A percentile compares a stretch with the other conserved stretches of the same genome.
These are phyloP conservation scores for Aegilops sharonensis DNA, from an alignment of 176 grass and related monocot genomes.

Conservation along the genomic window DNA sequence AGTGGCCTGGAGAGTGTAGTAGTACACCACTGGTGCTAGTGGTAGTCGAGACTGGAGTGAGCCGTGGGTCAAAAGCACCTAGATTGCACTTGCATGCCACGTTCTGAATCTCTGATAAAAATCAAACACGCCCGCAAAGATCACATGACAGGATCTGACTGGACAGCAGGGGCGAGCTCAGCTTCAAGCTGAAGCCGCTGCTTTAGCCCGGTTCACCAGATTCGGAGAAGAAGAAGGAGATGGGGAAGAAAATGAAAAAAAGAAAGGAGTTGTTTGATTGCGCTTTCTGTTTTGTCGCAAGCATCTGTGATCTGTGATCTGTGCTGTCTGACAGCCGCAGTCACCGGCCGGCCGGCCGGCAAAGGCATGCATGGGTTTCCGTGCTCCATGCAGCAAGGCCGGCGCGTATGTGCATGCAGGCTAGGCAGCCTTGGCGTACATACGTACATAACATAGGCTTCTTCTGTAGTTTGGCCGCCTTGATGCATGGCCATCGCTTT, in stretches of 20 bases:
- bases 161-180: slow-evolving; percentile 22
- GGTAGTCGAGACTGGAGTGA: background rate
- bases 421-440: slow-evolving; percentile 6
- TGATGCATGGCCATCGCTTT: slow-evolving; percentile 27
- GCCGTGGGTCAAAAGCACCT: slow-evolving; percentile 43
- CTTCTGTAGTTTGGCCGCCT: background rate
- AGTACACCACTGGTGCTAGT: background rate
- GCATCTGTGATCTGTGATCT: slow-evolving; percentile 21
- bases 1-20: background rate
- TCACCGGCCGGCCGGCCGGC: slow-evolving; percentile 43
- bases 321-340: slow-evolving; percentile 21
- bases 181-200: slow-evolving; percentile 56
- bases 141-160: slow-evolving; percentile 42
- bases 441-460: slow-evolving; percentile 28
- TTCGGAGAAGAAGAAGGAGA: slow-evolving; percentile 14
- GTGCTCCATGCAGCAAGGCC: slow-evolving; percentile 16
- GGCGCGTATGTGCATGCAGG: too few species aligned
- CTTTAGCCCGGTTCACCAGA: slow-evolving; percentile 32
- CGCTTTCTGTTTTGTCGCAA: slow-evolving; percentile 51
- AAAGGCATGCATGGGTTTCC: slow-evolving; percentile 19
- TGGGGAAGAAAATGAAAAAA: background rate
- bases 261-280: slow-evolving; percentile 20
- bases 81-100: slow-evolving; percentile 30
- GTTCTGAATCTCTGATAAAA: slow-evolving; percentile 37
- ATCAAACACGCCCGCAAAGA: slow-evolving; percentile 52